Evolutionary conservation across 139 green algal species (phyloP).

Genomic region (Zygnema circumcarinatum): DNA sequence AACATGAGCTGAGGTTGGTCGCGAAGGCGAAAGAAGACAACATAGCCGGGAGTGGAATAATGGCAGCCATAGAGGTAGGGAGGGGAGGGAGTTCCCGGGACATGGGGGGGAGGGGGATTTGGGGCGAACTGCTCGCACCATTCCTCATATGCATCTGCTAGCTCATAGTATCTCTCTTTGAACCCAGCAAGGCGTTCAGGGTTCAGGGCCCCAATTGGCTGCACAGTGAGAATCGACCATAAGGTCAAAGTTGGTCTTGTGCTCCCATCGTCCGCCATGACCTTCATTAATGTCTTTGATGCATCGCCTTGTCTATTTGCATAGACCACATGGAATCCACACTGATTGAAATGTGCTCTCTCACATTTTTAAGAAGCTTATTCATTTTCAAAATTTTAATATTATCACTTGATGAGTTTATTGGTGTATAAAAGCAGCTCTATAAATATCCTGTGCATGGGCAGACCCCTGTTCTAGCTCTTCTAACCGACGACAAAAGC

Average conservation of each 20-base stretch:
- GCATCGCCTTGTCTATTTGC: no score
- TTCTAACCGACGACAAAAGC: no score
- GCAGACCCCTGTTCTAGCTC: no score
- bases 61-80: constrained; percentile 94
- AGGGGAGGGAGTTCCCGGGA: constrained; percentile 59
- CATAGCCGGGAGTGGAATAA: constrained; percentile 93
- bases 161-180: constrained; percentile 72
- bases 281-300: no score
- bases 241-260: neutral
- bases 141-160: constrained; percentile 63
- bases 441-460: no score
- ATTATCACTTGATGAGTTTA: no score
- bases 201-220: constrained; percentile 92
- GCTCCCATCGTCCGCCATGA: no score
- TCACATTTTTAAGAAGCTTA: no score
- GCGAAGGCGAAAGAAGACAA: constrained; percentile 91
- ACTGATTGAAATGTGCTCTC: no score
- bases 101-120: neutral
- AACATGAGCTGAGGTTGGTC: constrained; percentile 88
- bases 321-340: no score
- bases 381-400: no score
- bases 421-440: no score
- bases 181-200: constrained; percentile 75
- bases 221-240: constrained; percentile 61
- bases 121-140: constrained; percentile 4